Evolutionary conservation across 2,329 filamentous ascomycete genomes (phyloP), one percentile per base, ranked within the genome.

Genomic region (Tolypocladium album): DNA sequence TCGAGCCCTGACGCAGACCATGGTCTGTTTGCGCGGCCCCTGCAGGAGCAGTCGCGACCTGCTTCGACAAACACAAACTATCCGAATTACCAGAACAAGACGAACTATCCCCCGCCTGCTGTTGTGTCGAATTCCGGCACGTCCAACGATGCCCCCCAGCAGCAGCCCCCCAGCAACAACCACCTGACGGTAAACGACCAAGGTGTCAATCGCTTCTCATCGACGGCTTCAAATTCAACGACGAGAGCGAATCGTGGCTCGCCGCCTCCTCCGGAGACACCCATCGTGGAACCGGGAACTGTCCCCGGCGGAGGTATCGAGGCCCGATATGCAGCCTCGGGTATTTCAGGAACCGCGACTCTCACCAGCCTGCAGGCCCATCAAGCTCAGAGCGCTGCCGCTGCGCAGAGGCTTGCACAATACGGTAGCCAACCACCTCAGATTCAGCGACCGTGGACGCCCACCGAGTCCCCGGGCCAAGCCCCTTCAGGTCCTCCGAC

Each of bases 211-310:
- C 80, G 85, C 53, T 85, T 86, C 65, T 80, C 82, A 13, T 97
- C 93, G 2, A 96, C 90, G 9, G 92, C 93, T 17, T 97, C 94
- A 0, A 96, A 87, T 15, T 96, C 92, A 2, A 99, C 94, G 0
- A 97, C 93, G 2, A 86, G 90, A 64, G 94, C 94, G 24, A 92
- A 89, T 69, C 84, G 94, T 66, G 94, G 94, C 52, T 97, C 93
- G 36, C 94, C 94, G 6, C 93, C 94, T 5, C 94, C 94, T 1
- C 94, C 94, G 11, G 93, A 97, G 72, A 97, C 94, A 0, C 91
- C 94, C 39, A 82, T 93, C 62, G 82, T 88, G 38, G 89, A 88
- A 47, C 89, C 88, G 1, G 86, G 84, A 22, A 80, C 79, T 58
- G 79, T 86, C n/a, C 85, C 88, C 2, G 85, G 86, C 59, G 90